Evolutionary conservation across 306 rosid genomes (phyloP), one percentile per base, ranked within the genome.

Genomic region (Citrullus amarus): DNA sequence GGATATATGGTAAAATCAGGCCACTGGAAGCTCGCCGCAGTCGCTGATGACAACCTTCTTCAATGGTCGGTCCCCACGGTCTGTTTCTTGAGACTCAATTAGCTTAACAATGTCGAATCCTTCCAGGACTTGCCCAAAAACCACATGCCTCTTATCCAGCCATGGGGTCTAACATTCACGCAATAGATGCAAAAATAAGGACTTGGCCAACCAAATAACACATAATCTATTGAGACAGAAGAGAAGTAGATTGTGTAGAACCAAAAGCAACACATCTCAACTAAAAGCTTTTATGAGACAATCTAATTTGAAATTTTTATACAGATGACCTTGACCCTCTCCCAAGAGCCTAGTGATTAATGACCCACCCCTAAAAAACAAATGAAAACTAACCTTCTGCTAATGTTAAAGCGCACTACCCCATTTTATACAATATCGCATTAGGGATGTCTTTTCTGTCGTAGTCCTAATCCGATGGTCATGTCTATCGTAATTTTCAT

Each of bases 61-160:
- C 80, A 86, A 80, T 6, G 99, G 99, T 67, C 97, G 97, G 75
- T 91, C 99, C 20, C 97, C 98, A 12, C 97, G 84, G 83, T 95
- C 97, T 1, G 97, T 95, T 65, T 91, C 97, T 83, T 85, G 99
- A 0, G 93, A 87, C 83, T 95, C 98, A 5, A 95, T 87, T 83
- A 88, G 62, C 85, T 80, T 86, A 79, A 92, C 97, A 67, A 89
- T 80, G 67, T 91, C 97, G 86, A 92, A 79, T 80, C 97, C 98
- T 88, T 95, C 99, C 90, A 95, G 80, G 79, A 95, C 99, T 95
- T 95, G 97, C 80, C 99, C 99, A 82, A 95, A 92, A 71, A 92
- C 99, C 10, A 95, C 99, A 79, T 95, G 98, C 87, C 96, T 86
- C 85, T 90, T 88, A 78, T 95, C 96, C 84, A 95, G 83, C 98